These are phyloP conservation scores for Typha latifolia DNA, from an alignment of 176 grass and related monocot genomes.

Conservation along the genomic window DNA sequence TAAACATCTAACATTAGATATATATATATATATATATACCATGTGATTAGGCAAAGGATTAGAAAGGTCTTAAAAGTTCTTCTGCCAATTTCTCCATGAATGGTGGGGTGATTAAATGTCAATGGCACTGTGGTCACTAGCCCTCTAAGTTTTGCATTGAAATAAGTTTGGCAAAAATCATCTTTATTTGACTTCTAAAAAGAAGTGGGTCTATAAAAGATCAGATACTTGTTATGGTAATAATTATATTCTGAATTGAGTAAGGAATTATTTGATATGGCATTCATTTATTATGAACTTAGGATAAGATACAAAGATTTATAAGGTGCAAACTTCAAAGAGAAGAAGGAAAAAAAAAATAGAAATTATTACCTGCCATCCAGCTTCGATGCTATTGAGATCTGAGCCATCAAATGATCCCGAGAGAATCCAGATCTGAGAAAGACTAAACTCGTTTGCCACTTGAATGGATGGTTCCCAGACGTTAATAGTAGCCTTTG, in stretches of 20 bases:
- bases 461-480: constrained; percentile 72
- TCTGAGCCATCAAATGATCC: constrained; percentile 98
- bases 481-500: constrained; percentile 87
- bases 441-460: constrained; percentile 84
- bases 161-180: neutral
- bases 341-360: neutral
- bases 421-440: constrained; percentile 90
- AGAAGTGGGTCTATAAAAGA: neutral
- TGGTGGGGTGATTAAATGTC: constrained; percentile 4
- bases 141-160: neutral
- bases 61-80: neutral
- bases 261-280: neutral
- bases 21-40: neutral
- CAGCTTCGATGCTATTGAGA: constrained; percentile 99
- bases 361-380: constrained; percentile 72
- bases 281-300: neutral
- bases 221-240: neutral
- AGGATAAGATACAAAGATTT: neutral
- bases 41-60: neutral
- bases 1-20: neutral
- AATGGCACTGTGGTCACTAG: neutral
- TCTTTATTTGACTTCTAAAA: neutral
- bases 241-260: neutral
- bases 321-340: neutral
- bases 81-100: constrained; percentile 4